Evolutionary conservation across 2,329 filamentous ascomycete genomes (phyloP).

Genomic region (Verticillium alfalfae): DNA sequence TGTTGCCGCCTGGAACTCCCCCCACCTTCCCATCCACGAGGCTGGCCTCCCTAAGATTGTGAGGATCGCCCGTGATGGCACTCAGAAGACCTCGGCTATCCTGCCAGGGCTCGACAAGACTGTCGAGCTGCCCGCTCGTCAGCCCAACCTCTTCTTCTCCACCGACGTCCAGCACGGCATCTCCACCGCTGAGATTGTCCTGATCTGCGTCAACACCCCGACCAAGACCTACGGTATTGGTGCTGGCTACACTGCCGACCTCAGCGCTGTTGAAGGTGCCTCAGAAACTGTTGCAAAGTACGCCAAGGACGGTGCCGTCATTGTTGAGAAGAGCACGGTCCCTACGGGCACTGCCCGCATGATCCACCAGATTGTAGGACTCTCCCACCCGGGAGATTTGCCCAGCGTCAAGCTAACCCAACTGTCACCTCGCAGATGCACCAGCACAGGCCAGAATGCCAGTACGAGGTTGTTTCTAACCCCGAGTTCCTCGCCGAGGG

Average conservation of each 20-base stretch:
- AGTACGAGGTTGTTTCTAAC: conserved; percentile 74
- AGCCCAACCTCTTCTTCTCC: conserved; percentile 69
- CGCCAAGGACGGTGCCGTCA: conserved; percentile 62
- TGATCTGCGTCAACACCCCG: conserved; percentile 75
- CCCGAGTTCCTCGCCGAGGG: conserved; percentile 78
- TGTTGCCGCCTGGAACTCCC: conserved; percentile 69
- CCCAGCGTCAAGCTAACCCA: not conserved
- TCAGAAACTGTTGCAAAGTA: conserved; percentile 61
- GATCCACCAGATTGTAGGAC: conserved; percentile 57
- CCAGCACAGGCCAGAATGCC: conserved; percentile 54
- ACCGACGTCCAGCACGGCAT: conserved; percentile 59
- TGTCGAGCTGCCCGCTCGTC: conserved; percentile 34
- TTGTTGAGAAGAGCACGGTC: conserved; percentile 79
- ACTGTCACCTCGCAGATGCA: conserved; percentile 34
- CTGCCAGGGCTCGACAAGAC: conserved; percentile 26
- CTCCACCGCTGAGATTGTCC: conserved; percentile 63
- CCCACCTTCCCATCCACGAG: conserved; percentile 70
- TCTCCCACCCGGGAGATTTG: too few species aligned
- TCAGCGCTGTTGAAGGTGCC: conserved; percentile 67
- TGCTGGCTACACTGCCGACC: conserved; percentile 65
- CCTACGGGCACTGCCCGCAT: conserved; percentile 69
- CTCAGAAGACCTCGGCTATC: conserved; percentile 34
- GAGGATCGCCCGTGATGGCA: conserved; percentile 55
- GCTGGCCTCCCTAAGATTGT: conserved; percentile 66
- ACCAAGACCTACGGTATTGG: conserved; percentile 68